A percentile compares a stretch with the other conserved stretches of the same genome.
Evolutionary conservation across 2,329 filamentous ascomycete species (phyloP).

Genomic region (Fusarium sp.): DNA sequence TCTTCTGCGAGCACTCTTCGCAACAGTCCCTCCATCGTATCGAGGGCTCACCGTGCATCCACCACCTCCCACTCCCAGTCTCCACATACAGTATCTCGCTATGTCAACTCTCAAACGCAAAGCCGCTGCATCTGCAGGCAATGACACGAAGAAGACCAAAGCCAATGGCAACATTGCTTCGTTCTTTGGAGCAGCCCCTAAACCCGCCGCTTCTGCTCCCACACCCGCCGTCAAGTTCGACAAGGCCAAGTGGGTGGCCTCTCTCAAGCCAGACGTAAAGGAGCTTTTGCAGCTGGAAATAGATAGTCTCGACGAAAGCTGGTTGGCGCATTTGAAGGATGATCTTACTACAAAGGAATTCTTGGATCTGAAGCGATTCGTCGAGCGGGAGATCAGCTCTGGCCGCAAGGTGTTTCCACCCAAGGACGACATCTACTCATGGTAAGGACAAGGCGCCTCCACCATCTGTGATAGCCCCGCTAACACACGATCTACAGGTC

Average conservation of each 20-base stretch:
- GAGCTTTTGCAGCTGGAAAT: conserved; percentile 89
- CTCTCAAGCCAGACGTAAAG: conserved; percentile 84
- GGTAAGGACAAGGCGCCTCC: conserved; percentile 66
- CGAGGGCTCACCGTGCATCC: conserved; percentile 40
- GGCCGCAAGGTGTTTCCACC: conserved; percentile 90
- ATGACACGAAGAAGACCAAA: conserved; percentile 78
- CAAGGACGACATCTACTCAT: conserved; percentile 90
- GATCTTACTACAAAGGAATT: conserved; percentile 85
- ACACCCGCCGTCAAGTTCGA: conserved; percentile 73
- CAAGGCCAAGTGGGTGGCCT: conserved; percentile 89
- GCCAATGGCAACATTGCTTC: conserved; percentile 85
- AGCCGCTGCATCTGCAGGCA: conserved; percentile 61
- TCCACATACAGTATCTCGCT: conserved; percentile 42
- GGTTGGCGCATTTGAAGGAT: conserved; percentile 89
- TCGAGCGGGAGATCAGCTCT: conserved; percentile 80
- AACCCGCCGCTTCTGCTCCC: conserved; percentile 55
- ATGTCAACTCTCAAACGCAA: conserved; percentile 78
- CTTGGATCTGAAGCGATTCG: conserved; percentile 86
- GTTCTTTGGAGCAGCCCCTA: conserved; percentile 82
- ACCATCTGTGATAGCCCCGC: neutral
- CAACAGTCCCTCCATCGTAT: conserved; percentile 27
- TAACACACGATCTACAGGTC: conserved; percentile 73
- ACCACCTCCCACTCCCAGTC: conserved; percentile 28
- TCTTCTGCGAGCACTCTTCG: conserved; percentile 14
- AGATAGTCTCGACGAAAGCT: conserved; percentile 89